Evolutionary conservation across 2,329 filamentous ascomycete genomes (phyloP), one percentile per base, ranked within the genome.

Genomic region (Oidium heveae): DNA sequence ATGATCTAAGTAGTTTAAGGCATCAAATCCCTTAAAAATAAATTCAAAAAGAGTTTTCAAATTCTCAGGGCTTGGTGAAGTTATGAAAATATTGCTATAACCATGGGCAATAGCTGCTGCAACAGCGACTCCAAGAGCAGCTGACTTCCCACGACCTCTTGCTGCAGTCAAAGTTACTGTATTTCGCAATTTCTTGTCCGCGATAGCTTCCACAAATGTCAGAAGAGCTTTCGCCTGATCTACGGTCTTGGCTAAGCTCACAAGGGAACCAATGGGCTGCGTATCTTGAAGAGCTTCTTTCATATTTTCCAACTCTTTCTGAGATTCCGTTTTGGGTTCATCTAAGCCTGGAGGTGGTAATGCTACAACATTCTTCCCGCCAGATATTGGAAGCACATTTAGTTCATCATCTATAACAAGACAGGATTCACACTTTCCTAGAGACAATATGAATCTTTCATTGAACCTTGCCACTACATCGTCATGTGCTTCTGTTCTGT

Each of bases 41-140:
- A 98, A 98, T 63, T 98, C 88, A 65, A 98, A 98, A 8, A 98
- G 73, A 0, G 91, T 98, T 71, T 96, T 98, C 74, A 98, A 74
- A 69, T 98, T 98, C 69, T 98, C 93, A 0, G 91, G 91, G 57
- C 86, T 95, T 0, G 89, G 89, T 1, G 89, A 96, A 1, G 91
- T 98, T 65, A 98, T 94, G 69, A 98, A 98, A 63, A 98, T 94
- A 67, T 98, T 98, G 72, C 87, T 94, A 69, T 98, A 98, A 28
- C 91, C 91, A 65, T 96, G 85, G 0, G 91, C 89, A 47, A 98
- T 77, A 1, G 93, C 93, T 2, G 91, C 87, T 3, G 91, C 91
- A 46, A 98, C 84, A 2, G 91, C 87, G 53, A 98, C 82, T 69
- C 91, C 91, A 63, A 98, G 76, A 28, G 91, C 91, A 18, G 91